phyloP scores from a whole-genome alignment of 257 asterid genomes.

The Salvia hispanica region DNA sequence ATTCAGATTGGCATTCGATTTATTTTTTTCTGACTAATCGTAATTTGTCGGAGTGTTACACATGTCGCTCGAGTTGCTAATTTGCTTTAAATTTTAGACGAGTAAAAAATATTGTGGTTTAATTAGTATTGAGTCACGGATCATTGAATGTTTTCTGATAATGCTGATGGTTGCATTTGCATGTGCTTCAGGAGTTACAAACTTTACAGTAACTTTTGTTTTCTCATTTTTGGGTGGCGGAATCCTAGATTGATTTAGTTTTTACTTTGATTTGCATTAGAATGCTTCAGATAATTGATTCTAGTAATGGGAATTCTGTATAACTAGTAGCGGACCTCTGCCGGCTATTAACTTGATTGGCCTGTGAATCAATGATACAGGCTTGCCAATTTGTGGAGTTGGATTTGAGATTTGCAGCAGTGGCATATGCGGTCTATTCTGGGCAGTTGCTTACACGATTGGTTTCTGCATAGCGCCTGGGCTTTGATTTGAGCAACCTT shows the following conservation, averaged over 20 bases:
- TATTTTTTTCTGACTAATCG: neutral
- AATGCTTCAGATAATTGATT: slow-evolving; percentile 10
- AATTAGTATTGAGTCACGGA: slow-evolving; percentile 27
- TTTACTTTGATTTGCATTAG: slow-evolving; percentile 14
- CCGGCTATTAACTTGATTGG: slow-evolving; percentile 13
- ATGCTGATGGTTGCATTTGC: slow-evolving; percentile 26
- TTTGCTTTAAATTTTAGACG: slow-evolving; percentile 28
- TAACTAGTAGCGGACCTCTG: neutral
- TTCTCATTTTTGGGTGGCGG: neutral
- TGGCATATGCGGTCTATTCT: slow-evolving; percentile 43
- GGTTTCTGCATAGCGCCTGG: slow-evolving; percentile 58
- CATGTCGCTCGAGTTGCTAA: neutral
- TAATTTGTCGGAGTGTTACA: slow-evolving; percentile 30
- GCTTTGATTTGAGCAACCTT: slow-evolving; percentile 61
- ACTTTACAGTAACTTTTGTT: slow-evolving; percentile 10
- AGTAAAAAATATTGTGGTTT: neutral
- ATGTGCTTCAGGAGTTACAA: slow-evolving; percentile 38
- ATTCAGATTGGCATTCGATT: slow-evolving; percentile 14
- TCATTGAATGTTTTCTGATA: slow-evolving; percentile 21
- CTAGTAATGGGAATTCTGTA: slow-evolving; percentile 21
- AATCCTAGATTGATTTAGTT: slow-evolving; percentile 19
- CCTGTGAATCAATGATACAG: slow-evolving; percentile 32
- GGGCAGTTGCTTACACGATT: slow-evolving; percentile 47
- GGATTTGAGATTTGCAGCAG: slow-evolving; percentile 32
- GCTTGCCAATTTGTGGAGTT: slow-evolving; percentile 40